Base-by-base conservation (phyloP, 108 stramenopile species). In the Nitzschia inconspicua region DNA sequence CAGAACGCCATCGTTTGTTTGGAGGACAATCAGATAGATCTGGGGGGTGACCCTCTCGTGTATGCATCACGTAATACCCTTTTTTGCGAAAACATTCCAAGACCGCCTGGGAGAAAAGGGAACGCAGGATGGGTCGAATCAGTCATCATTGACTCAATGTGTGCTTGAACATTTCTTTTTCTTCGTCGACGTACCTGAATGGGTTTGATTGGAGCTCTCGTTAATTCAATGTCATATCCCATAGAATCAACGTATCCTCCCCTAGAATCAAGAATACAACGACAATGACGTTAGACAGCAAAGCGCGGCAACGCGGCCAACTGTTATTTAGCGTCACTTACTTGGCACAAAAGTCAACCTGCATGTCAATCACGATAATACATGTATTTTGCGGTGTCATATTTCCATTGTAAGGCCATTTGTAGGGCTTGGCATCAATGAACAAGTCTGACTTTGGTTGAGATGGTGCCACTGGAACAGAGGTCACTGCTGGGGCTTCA, bases 201-300 rank as follows among this genome's bases (percentile, higher is more conserved):
- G 2, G 82, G 82, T 16, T 72, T 72, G 46, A 83, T 83, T 13
- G 82, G 82, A 20, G 63, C 69, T 4, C 82, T 42, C 23, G 77
- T 78, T n/a, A 65, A 37, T 3, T 36, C 47, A 8, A 82, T 37
- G 47, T 82, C 80, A 60, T 83, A 83, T 25, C 82, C 82, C 82
- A 83, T 83, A 32, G 34, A 55, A 65, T 78, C 82, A 27, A 83
- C 82, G 40, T 83, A 83, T 16, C 82, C 82, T 4, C 82, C 77
- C 9, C n/a, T n/a, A n/a, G n/a, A n/a, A n/a, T n/a, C n/a, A n/a
- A n/a, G n/a, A n/a, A n/a, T n/a, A n/a, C n/a, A n/a, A n/a, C n/a
- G n/a, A n/a, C n/a, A n/a, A n/a, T n/a, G n/a, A n/a, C n/a, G n/a
- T n/a, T n/a, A n/a, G n/a, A n/a, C n/a, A n/a, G n/a, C n/a, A n/a